Conservation (phyloP, 1,284 basidiomycete genomes). For the Heterobasidion occidentale region DNA sequence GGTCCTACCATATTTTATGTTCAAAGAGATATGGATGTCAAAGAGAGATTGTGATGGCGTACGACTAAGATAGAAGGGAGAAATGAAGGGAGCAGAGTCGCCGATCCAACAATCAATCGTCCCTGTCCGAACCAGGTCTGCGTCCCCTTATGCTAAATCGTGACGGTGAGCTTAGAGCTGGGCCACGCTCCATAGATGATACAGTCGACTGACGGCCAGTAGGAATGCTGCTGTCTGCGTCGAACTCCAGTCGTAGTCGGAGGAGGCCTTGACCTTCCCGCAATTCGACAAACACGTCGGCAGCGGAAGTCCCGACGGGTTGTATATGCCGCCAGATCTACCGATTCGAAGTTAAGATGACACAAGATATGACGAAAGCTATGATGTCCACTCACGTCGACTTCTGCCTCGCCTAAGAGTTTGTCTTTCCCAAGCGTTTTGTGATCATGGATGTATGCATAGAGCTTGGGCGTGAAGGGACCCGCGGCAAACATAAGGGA, state of each 20-base stretch:
- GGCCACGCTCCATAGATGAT: constrained; percentile 21
- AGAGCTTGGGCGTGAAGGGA: constrained; percentile 51
- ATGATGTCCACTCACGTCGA: constrained; percentile 47
- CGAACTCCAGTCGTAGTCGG: constrained; percentile 68
- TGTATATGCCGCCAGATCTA: constrained; percentile 74
- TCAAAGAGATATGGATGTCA: not conserved
- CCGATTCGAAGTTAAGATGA: not conserved
- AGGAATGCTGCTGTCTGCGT: constrained; percentile 28
- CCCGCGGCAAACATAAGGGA: constrained; percentile 64
- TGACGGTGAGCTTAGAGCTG: constrained; percentile 34
- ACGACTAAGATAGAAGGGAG: not conserved
- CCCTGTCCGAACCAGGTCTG: constrained; percentile 28
- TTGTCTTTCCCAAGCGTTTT: constrained; percentile 86
- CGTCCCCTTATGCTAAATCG: constrained; percentile 52
- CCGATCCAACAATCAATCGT: constrained; percentile 11
- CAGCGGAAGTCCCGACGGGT: constrained; percentile 41
- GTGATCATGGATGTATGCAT: constrained; percentile 69
- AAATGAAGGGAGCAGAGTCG: not conserved
- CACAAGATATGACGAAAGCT: constrained; percentile 18
- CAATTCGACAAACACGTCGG: constrained; percentile 64
- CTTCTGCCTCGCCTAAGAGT: constrained; percentile 64
- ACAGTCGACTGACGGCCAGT: constrained; percentile 25
- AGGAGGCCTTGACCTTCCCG: constrained; percentile 57
- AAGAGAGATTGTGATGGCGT: too few relatives aligned
- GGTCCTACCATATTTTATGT: not conserved